Base-by-base conservation (phyloP, 352 stramenopile genomes). In the Pythium volutum region DNA sequence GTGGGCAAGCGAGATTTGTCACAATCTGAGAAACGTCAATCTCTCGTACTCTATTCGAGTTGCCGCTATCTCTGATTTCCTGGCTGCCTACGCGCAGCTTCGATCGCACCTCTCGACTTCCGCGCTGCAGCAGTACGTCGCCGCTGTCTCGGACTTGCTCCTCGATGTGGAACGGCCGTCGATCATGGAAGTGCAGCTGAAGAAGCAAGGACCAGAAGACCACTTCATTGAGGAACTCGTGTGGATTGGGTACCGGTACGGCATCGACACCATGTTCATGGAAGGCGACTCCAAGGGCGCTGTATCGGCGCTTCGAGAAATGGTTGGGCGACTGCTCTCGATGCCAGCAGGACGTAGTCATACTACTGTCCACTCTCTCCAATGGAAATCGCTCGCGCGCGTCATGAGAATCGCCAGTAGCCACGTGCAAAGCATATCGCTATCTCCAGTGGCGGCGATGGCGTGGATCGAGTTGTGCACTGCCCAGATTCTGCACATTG, bases 161-260 rank as follows among this genome's bases (percentile, higher is more conserved):
- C 27, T 67, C 10, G 60, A 67, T 12, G 6, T 51, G 22, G 49
- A 55, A 23, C 34, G 39, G 8, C 15, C 3, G 15, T 7, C 5
- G 16, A 48, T 48, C 6, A 8, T 7, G 16, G 42, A 27, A 8
- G 8, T 7, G n/a, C 18, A n/a, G 20, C 42, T 7, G 15, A n/a
- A 14, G 12, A 27, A 27, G 26, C 42, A 48, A 48, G 42, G 7
- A 27, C 16, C 16, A 2, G 31, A 53, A 8, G 25, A 49, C 10
- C 34, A 26, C n/a, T 23, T 38, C 26, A 31, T 55, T 10, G 20
- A 33, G 12, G 64, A 66, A 22, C 57, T 70, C 1, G 36, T 41
- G 2, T 70, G 64, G 64, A 63, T 66, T 36, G 45, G 26, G 3
- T 70, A 63, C 33, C 51, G 64, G 14, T 51, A 31, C 31, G 57